Conservation (phyloP, 2,329 filamentous ascomycete species). For the Cladosporium sp. region DNA sequence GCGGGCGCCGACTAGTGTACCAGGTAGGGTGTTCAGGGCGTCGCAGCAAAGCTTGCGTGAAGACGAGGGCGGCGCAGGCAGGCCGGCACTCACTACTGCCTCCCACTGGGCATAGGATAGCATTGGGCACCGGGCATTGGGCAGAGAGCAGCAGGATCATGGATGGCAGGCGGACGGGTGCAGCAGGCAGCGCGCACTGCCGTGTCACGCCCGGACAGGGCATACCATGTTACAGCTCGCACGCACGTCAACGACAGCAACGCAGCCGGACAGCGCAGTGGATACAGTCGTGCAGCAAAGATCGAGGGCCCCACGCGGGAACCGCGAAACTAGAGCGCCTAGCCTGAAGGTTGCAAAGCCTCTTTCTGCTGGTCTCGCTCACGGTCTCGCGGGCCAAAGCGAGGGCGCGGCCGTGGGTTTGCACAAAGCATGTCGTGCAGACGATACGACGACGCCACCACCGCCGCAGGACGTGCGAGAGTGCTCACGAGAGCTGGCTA, state of each 20-base stretch:
- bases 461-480: neutral
- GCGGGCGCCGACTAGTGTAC: slow-evolving; percentile 20
- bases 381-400: slow-evolving; percentile 9
- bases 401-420: slow-evolving; percentile 10
- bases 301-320: slow-evolving; percentile 13
- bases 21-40: slow-evolving; percentile 13
- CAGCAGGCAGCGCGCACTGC: neutral
- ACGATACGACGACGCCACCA: slow-evolving; percentile 5
- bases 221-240: slow-evolving; percentile 10
- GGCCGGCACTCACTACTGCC: neutral
- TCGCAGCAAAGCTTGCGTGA: slow-evolving; percentile 12
- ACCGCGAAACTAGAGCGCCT: slow-evolving; percentile 4
- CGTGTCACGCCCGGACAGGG: slow-evolving; percentile 6
- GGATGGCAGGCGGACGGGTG: slow-evolving; percentile 3
- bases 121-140: slow-evolving; percentile 15
- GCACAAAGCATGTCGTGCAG: slow-evolving; percentile 4
- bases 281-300: slow-evolving; percentile 9
- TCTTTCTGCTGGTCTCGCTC: slow-evolving; percentile 4
- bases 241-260: neutral
- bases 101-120: neutral
- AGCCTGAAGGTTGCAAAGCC: slow-evolving; percentile 13
- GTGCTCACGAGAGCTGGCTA: neutral
- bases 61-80: slow-evolving; percentile 10
- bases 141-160: slow-evolving; percentile 1
- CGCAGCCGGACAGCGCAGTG: slow-evolving; percentile 1